Evolutionary conservation across 208 protist species (phyloP).

Genomic region (Phytomonas francai): DNA sequence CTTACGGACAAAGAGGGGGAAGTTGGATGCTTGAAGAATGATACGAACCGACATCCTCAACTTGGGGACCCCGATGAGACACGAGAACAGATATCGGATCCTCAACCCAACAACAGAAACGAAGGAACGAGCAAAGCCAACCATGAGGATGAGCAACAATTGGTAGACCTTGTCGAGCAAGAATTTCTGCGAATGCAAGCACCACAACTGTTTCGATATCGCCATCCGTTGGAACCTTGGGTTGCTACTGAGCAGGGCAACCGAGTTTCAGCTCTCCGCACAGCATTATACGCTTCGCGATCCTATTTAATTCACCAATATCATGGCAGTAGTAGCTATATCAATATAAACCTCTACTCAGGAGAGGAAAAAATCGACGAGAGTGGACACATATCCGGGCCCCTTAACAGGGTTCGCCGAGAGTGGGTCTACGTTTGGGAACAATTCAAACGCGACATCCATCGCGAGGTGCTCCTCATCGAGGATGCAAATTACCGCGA

Average conservation of each 20-base stretch:
- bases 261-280: background rate
- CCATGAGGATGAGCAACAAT: background rate
- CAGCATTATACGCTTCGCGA: background rate
- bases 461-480: slow-evolving; percentile 44
- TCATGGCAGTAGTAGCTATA: background rate
- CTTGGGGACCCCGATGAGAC: background rate
- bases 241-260: background rate
- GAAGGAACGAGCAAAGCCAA: background rate
- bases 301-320: background rate
- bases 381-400: background rate
- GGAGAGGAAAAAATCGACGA: background rate
- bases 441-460: slow-evolving; percentile 46
- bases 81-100: background rate
- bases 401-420: slow-evolving; percentile 3
- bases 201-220: background rate
- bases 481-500: slow-evolving; percentile 25
- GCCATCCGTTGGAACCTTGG: background rate
- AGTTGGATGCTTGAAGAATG: background rate
- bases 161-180: background rate
- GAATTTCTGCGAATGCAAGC: background rate
- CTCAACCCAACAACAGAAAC: background rate
- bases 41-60: background rate
- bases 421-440: slow-evolving; percentile 53
- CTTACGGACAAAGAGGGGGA: background rate
- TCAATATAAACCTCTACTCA: background rate